phyloP scores from a whole-genome alignment of 78 protist genomes.

The slime mould (Dictyostelium discoideum) region DNA sequence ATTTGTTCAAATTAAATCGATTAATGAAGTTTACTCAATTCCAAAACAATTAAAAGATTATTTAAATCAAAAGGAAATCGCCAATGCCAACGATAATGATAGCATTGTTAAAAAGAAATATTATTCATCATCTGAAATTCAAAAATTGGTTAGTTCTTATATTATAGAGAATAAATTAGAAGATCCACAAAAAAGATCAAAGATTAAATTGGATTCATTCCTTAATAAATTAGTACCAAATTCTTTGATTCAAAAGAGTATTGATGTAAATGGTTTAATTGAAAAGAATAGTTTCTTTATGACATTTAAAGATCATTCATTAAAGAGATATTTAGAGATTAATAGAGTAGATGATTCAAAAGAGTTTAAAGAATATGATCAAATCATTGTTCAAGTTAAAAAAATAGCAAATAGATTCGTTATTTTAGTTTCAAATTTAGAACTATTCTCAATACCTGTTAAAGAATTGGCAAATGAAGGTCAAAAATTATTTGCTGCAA shows the following conservation, averaged over 20 bases:
- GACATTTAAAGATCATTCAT: not conserved
- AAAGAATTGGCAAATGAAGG: constrained; percentile 67
- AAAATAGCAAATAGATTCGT: constrained; percentile 42
- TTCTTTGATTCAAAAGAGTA: not conserved
- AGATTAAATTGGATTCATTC: not conserved
- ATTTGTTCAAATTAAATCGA: constrained; percentile 1
- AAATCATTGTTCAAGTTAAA: not conserved
- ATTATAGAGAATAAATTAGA: constrained; percentile 19
- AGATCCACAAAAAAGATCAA: constrained; percentile 3
- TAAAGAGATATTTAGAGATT: constrained; percentile 2
- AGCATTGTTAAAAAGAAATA: not conserved
- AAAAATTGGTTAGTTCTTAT: not conserved
- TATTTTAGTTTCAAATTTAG: constrained; percentile 20
- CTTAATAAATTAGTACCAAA: not conserved
- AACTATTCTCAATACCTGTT: not conserved
- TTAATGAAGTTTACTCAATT: not conserved
- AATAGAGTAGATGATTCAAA: not conserved
- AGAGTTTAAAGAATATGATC: not conserved
- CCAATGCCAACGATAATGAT: too few species aligned
- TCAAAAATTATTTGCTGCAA: constrained; percentile 60
- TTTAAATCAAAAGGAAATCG: not conserved
- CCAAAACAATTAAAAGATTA: constrained; percentile 14
- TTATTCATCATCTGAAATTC: not conserved
- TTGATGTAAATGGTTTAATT: not conserved
- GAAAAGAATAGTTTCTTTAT: not conserved